These are phyloP conservation scores for Ustilago hordei DNA, from an alignment of 1,284 basidiomycete genomes.

Conservation along the genomic window DNA sequence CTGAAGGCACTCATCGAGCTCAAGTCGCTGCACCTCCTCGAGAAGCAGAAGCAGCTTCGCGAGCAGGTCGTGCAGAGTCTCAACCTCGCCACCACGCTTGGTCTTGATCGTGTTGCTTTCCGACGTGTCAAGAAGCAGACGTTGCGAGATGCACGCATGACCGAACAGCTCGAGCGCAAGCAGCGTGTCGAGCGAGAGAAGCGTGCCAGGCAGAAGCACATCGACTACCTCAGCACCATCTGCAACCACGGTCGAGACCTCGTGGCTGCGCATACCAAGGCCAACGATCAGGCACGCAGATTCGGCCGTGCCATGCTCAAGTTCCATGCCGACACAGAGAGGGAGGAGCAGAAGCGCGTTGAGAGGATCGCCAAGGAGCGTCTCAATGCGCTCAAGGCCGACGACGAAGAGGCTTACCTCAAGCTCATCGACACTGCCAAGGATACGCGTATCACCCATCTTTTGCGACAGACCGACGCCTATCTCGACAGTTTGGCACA, in stretches of 20 bases:
- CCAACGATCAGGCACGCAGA: constrained; percentile 70
- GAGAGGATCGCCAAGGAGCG: constrained; percentile 97
- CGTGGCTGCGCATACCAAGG: constrained; percentile 77
- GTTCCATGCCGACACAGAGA: constrained; percentile 73
- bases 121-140: constrained; percentile 87
- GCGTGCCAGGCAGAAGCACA: constrained; percentile 94
- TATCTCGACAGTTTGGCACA: constrained; percentile 96
- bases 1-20: constrained; percentile 92
- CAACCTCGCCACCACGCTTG: constrained; percentile 88
- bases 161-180: constrained; percentile 89
- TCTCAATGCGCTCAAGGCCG: constrained; percentile 95
- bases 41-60: constrained; percentile 88
- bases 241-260: constrained; percentile 84
- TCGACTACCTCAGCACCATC: constrained; percentile 91
- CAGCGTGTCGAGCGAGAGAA: constrained; percentile 93
- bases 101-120: constrained; percentile 88
- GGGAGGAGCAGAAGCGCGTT: constrained; percentile 77
- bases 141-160: constrained; percentile 87
- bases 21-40: constrained; percentile 88
- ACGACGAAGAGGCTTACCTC: constrained; percentile 99
- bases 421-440: constrained; percentile 99
- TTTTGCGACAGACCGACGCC: constrained; percentile 91
- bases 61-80: constrained; percentile 88
- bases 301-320: constrained; percentile 72
- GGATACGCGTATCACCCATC: constrained; percentile 97